phyloP scores from a whole-genome alignment of 192 early-diverging fungal species.

The Coemansia sp. region DNA sequence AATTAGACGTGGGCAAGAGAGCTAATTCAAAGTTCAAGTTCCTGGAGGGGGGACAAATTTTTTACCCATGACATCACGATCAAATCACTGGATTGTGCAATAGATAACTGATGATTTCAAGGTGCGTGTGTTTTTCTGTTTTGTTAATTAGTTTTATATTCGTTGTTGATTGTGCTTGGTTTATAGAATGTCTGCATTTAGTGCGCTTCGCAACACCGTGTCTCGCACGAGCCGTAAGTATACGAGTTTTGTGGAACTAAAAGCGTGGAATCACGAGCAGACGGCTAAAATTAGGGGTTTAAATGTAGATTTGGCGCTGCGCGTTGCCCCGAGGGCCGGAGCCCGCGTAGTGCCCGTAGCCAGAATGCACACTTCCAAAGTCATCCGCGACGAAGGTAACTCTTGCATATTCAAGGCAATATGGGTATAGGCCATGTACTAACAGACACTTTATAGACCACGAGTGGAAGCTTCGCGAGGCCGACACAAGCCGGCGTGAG shows the following conservation, averaged over 20 bases:
- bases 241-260: no score
- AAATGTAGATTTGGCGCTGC: constrained; percentile 15
- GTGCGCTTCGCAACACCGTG: constrained; percentile 20
- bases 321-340: not conserved
- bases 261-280: not conserved
- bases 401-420: not conserved
- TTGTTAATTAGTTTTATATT: not conserved
- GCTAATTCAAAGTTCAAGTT: not conserved
- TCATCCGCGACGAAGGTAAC: constrained; percentile 26
- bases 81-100: not conserved
- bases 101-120: not conserved
- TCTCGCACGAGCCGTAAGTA: constrained; percentile 33
- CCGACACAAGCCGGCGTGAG: constrained; percentile 42
- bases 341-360: constrained; percentile 9
- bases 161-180: not conserved
- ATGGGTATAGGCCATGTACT: not conserved
- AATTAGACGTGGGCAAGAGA: not conserved
- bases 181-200: constrained; percentile 16
- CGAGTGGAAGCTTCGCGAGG: constrained; percentile 33
- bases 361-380: constrained; percentile 36
- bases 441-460: constrained; percentile 15
- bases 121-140: not conserved
- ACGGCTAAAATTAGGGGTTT: not conserved
- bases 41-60: not conserved
- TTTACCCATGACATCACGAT: constrained; percentile 3